These are phyloP conservation scores for Saccharomycopsis sp. DNA, from an alignment of 805 yeast species.

Conservation along the genomic window DNA sequence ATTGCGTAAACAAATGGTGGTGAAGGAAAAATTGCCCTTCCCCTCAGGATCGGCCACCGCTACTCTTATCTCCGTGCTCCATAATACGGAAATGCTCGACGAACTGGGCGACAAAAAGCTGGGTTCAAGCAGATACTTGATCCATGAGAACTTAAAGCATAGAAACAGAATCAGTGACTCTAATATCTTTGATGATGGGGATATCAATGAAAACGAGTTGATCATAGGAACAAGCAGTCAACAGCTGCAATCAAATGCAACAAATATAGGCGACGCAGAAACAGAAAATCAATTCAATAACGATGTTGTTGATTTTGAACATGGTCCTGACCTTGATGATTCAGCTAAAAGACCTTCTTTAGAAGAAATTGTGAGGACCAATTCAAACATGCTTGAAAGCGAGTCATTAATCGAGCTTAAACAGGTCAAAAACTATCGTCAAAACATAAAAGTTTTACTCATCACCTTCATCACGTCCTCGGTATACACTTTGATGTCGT, in stretches of 20 bases:
- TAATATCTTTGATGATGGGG: not conserved
- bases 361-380: constrained; percentile 4
- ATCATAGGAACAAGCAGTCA: not conserved
- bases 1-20: constrained; percentile 74
- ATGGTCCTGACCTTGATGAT: constrained; percentile 12
- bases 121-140: constrained; percentile 20
- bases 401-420: constrained; percentile 28
- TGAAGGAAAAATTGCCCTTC: constrained; percentile 81
- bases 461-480: constrained; percentile 66
- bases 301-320: constrained; percentile 22
- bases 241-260: not conserved
- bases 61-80: constrained; percentile 80
- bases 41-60: constrained; percentile 98
- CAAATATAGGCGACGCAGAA: not conserved
- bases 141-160: constrained; percentile 7
- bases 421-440: constrained; percentile 34
- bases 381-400: constrained; percentile 28
- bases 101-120: constrained; percentile 31
- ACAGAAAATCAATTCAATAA: constrained; percentile 8
- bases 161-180: not conserved
- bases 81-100: constrained; percentile 51
- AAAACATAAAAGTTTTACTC: constrained; percentile 55
- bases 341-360: not conserved
- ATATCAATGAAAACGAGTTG: not conserved
- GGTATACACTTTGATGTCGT: constrained; percentile 61